Conservation (phyloP, 345 rosid species). For the Citrus mangshanensis region DNA sequence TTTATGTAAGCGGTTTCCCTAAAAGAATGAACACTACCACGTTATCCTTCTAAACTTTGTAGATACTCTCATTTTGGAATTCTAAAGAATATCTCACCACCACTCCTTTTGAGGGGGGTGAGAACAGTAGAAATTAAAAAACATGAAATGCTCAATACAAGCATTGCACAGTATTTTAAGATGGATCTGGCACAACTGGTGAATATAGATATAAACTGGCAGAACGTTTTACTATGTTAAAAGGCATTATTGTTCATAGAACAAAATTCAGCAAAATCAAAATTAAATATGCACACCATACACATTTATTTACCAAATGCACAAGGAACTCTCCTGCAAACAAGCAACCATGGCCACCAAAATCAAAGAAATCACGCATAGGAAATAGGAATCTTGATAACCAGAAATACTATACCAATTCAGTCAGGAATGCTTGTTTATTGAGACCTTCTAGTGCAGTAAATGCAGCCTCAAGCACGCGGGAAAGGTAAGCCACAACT, state of each 20-base stretch:
- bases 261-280: not conserved
- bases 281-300: not conserved
- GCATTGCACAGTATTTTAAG: not conserved
- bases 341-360: not conserved
- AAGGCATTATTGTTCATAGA: not conserved
- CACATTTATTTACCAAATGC: not conserved
- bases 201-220: not conserved
- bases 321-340: not conserved
- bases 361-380: not conserved
- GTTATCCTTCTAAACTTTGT: not conserved
- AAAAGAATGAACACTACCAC: slow-evolving; percentile 17
- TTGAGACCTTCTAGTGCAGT: slow-evolving; percentile 95
- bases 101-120: not conserved
- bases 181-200: not conserved
- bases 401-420: slow-evolving; percentile 57
- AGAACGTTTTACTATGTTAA: not conserved
- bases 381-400: slow-evolving; percentile 9
- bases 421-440: slow-evolving; percentile 96
- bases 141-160: not conserved
- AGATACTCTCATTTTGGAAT: not conserved
- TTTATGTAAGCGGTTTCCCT: slow-evolving; percentile 87
- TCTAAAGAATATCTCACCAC: not conserved
- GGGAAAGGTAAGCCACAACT: slow-evolving; percentile 96
- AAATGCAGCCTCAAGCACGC: slow-evolving; percentile 94
- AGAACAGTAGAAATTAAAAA: not conserved